These are phyloP conservation scores for Castanea sativa DNA, from an alignment of 306 rosid species.

Conservation along the genomic window DNA sequence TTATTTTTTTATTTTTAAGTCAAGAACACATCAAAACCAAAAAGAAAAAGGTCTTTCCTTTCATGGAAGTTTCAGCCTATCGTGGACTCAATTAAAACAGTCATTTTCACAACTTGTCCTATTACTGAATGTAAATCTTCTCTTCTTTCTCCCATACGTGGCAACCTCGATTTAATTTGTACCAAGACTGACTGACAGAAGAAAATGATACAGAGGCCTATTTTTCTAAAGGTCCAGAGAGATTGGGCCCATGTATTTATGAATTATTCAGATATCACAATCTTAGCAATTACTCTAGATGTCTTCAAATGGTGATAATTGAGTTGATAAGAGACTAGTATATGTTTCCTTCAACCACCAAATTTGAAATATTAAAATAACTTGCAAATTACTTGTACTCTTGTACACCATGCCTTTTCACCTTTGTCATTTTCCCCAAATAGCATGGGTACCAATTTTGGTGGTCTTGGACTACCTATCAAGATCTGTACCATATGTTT, in stretches of 20 bases:
- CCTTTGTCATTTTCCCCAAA: not conserved
- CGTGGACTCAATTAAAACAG: too few relatives aligned
- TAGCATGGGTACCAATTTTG: not conserved
- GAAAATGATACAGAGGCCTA: not conserved
- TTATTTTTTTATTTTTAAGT: too few relatives aligned
- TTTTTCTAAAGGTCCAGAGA: not conserved
- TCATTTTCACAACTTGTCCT: too few relatives aligned
- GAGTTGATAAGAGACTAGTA: not conserved
- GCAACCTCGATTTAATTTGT: not conserved
- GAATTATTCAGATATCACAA: not conserved
- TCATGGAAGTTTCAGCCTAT: too few relatives aligned
- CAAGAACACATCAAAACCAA: too few relatives aligned
- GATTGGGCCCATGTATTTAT: not conserved
- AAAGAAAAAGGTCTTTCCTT: too few relatives aligned
- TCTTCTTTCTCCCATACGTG: too few relatives aligned
- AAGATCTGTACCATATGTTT: too few relatives aligned
- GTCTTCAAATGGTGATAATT: not conserved
- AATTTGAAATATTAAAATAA: not conserved
- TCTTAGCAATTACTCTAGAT: not conserved
- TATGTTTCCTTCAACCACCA: not conserved
- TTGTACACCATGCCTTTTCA: too few relatives aligned
- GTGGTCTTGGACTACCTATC: not conserved
- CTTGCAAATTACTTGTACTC: not conserved
- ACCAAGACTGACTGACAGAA: not conserved
- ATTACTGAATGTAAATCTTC: too few relatives aligned